Evolutionary conservation across 2,329 filamentous ascomycete species (phyloP).

Genomic region (Exophiala spinifera): DNA sequence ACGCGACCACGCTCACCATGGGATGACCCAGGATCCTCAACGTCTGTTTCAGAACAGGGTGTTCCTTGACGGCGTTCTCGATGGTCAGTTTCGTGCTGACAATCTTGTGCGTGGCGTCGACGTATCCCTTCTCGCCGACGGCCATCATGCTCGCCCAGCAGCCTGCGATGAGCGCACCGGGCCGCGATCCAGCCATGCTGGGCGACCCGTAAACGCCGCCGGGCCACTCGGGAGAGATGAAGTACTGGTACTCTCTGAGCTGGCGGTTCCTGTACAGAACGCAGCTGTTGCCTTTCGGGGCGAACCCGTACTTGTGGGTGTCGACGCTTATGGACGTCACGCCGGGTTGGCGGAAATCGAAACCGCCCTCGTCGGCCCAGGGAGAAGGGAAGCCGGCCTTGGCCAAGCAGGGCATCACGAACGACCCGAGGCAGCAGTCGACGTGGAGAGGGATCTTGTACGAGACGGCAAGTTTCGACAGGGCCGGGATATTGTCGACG

Average conservation of each 20-base stretch:
- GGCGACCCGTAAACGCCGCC: conserved; percentile 95
- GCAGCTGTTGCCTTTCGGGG: conserved; percentile 94
- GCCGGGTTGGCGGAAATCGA: conserved; percentile 91
- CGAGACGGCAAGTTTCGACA: conserved; percentile 77
- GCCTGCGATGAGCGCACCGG: conserved; percentile 89
- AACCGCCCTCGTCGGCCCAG: conserved; percentile 67
- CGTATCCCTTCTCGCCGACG: conserved; percentile 82
- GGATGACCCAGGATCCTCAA: conserved; percentile 80
- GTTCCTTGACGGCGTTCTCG: conserved; percentile 66
- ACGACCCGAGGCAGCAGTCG: conserved; percentile 95
- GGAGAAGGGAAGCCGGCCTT: conserved; percentile 74
- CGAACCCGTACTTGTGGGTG: conserved; percentile 98
- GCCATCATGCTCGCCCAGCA: conserved; percentile 93
- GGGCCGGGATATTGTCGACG: conserved; percentile 84
- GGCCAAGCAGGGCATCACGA: conserved; percentile 86
- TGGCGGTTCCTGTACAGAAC: conserved; percentile 79
- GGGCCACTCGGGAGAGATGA: conserved; percentile 89
- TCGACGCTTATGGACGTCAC: conserved; percentile 96
- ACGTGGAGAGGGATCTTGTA: conserved; percentile 87
- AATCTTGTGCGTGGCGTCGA: conserved; percentile 81
- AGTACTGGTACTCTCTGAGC: conserved; percentile 89
- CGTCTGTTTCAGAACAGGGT: conserved; percentile 66
- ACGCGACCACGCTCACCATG: conserved; percentile 85
- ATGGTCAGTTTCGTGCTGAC: conserved; percentile 84
- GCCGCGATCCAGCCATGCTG: conserved; percentile 83